phyloP scores from a whole-genome alignment of 164 flowering plant species.

The Magnolia kwangsiensis region DNA sequence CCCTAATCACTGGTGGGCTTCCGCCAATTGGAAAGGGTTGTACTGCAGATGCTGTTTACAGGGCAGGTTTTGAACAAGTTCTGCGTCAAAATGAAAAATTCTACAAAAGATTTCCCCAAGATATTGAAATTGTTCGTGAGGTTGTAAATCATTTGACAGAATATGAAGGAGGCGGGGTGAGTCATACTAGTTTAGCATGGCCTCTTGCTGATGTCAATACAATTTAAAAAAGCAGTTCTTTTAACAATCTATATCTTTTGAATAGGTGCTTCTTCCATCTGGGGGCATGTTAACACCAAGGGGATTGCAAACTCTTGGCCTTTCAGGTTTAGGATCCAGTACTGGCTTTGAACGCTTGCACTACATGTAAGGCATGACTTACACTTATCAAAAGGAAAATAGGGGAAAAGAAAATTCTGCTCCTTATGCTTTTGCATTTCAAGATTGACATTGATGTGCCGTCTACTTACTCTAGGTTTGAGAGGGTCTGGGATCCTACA shows the following conservation, averaged over 20 bases:
- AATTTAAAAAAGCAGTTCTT: not conserved
- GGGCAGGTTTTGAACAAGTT: slow-evolving; percentile 57
- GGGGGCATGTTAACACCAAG: slow-evolving; percentile 84
- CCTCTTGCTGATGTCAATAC: not conserved
- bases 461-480: slow-evolving; percentile 51
- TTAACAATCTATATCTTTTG: slow-evolving; percentile 1
- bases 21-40: slow-evolving; percentile 79
- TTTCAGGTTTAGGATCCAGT: slow-evolving; percentile 74
- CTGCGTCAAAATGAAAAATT: slow-evolving; percentile 77
- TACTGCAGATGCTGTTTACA: slow-evolving; percentile 76
- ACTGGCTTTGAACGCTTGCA: slow-evolving; percentile 96
- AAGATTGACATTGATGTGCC: slow-evolving; percentile 4
- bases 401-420: not conserved
- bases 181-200: slow-evolving; percentile 13
- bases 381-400: not conserved
- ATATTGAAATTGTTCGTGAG: slow-evolving; percentile 67
- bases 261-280: slow-evolving; percentile 85
- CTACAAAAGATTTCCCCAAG: slow-evolving; percentile 90
- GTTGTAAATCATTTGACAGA: slow-evolving; percentile 69
- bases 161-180: slow-evolving; percentile 84
- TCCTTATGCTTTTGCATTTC: not conserved
- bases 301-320: slow-evolving; percentile 82
- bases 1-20: slow-evolving; percentile 87
- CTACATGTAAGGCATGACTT: slow-evolving; percentile 54
- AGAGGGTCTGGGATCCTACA: slow-evolving; percentile 93